These are phyloP conservation scores for Penicillium sp. DNA, from an alignment of 2,329 filamentous ascomycete genomes.

Conservation along the genomic window DNA sequence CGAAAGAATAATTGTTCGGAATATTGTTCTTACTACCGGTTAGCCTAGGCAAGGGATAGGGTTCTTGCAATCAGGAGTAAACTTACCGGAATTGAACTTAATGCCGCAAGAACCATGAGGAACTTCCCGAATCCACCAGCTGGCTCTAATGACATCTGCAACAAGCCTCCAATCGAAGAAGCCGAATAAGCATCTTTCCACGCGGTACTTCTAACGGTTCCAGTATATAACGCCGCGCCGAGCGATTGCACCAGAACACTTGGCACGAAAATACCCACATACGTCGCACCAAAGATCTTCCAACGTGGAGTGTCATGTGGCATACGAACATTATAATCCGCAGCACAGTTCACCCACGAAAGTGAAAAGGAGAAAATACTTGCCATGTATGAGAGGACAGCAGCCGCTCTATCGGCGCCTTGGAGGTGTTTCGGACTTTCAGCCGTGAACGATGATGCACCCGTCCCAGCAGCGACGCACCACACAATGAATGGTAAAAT, in stretches of 20 bases:
- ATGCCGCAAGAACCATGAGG: conserved; percentile 32
- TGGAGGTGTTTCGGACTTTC: conserved; percentile 22
- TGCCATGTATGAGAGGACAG: conserved; percentile 37
- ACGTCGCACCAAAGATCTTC: conserved; percentile 32
- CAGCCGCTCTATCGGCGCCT: conserved; percentile 33
- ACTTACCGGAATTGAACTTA: conserved; percentile 35
- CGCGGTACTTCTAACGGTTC: conserved; percentile 21
- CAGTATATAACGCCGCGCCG: conserved; percentile 35
- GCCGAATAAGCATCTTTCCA: conserved; percentile 31
- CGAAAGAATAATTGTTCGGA: conserved; percentile 40
- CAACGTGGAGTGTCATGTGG: conserved; percentile 33
- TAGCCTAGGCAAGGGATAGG: neutral
- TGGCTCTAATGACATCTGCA: conserved; percentile 32
- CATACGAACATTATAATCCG: conserved; percentile 42
- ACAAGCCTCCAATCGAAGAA: conserved; percentile 30
- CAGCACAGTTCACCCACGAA: conserved; percentile 40
- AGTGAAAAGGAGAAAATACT: conserved; percentile 40
- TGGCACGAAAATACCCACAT: conserved; percentile 24
- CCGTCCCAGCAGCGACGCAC: conserved; percentile 39
- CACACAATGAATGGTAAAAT: conserved; percentile 39
- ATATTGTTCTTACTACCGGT: conserved; percentile 32
- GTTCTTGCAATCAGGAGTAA: neutral
- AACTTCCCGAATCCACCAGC: conserved; percentile 38
- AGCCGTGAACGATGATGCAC: conserved; percentile 33
- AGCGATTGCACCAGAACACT: conserved; percentile 34